Conservation (phyloP, 441 rosid species). For the Lepidium campestre region DNA sequence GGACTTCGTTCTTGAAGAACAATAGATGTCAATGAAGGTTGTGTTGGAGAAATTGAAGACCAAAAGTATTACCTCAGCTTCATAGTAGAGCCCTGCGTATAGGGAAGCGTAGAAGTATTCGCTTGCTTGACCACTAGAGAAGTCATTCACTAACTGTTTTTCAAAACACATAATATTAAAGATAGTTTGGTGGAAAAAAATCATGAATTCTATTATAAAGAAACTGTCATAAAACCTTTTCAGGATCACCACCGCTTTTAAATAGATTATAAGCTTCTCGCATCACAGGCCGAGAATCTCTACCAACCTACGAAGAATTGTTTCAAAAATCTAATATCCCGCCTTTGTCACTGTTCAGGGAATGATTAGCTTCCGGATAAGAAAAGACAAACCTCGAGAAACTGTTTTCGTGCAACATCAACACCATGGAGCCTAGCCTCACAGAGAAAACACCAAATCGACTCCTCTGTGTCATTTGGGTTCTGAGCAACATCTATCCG, state of each 20-base stretch:
- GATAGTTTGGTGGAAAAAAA: not conserved
- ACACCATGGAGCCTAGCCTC: slow-evolving; percentile 66
- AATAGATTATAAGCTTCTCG: slow-evolving; percentile 70
- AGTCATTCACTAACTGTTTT: slow-evolving; percentile 51
- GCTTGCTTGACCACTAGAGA: slow-evolving; percentile 44
- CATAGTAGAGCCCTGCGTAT: slow-evolving; percentile 73
- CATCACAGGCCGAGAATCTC: slow-evolving; percentile 88
- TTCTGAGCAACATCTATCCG: slow-evolving; percentile 79
- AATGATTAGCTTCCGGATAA: not conserved
- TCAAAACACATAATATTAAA: not conserved
- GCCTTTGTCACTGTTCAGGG: not conserved
- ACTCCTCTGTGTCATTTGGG: slow-evolving; percentile 92
- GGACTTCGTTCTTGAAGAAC: not conserved
- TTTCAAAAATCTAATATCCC: not conserved
- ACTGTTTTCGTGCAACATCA: slow-evolving; percentile 56
- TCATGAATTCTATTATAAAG: not conserved
- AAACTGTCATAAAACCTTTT: slow-evolving; percentile 44
- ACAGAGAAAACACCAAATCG: slow-evolving; percentile 91
- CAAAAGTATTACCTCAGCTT: slow-evolving; percentile 60
- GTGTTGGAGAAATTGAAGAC: slow-evolving; percentile 2
- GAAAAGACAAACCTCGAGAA: slow-evolving; percentile 53
- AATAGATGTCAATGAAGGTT: not conserved
- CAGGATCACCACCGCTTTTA: slow-evolving; percentile 84
- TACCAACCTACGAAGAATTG: slow-evolving; percentile 57
- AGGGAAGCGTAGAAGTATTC: slow-evolving; percentile 73